Evolutionary conservation across 192 early-diverging fungal genomes (phyloP).

Genomic region (Coemansia pectinata): DNA sequence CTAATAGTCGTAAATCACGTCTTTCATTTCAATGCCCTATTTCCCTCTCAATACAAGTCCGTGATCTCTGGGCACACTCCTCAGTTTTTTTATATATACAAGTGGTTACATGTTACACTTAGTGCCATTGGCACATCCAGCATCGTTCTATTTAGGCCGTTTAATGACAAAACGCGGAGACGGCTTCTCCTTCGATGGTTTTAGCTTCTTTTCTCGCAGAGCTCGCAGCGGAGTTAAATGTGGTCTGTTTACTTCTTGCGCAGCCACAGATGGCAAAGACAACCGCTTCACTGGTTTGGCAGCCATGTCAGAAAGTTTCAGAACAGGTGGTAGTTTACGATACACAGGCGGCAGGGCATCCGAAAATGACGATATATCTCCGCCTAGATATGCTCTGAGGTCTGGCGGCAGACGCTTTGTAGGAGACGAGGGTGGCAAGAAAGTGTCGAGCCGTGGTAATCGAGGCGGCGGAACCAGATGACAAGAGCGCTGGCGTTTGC

Average conservation of each 20-base stretch:
- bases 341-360: background rate
- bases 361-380: slow-evolving; percentile 16
- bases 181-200: background rate
- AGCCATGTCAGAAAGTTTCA: background rate
- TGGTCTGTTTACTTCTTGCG: background rate
- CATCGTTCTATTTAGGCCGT: background rate
- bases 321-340: background rate
- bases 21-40: too few relatives aligned
- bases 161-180: background rate
- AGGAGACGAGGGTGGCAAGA: slow-evolving; percentile 8
- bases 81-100: background rate
- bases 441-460: background rate
- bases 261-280: background rate
- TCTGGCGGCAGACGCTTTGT: slow-evolving; percentile 14
- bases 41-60: too few relatives aligned
- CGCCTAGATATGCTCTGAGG: slow-evolving; percentile 3
- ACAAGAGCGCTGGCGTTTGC: background rate
- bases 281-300: background rate
- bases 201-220: slow-evolving; percentile 7
- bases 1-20: too few relatives aligned
- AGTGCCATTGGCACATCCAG: background rate
- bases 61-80: too few relatives aligned
- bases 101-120: background rate
- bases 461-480: background rate
- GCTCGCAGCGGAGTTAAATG: slow-evolving; percentile 1